Evolutionary conservation across 306 rosid genomes (phyloP).

Genomic region (Begonia fuchsioides): DNA sequence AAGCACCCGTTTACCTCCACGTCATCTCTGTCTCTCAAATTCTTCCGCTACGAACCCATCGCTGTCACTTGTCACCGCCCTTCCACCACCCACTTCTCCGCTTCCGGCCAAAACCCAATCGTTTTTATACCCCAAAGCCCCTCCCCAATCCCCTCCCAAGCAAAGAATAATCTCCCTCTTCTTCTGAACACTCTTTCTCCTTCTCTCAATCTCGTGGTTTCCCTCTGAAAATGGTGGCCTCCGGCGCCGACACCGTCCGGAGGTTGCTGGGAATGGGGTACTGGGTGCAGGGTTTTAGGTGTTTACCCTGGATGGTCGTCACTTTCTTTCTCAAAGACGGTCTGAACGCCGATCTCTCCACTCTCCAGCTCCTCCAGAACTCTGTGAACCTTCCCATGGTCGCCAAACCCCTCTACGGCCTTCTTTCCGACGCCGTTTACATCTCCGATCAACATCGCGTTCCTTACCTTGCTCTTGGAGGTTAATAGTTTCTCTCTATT

Average conservation of each 20-base stretch:
- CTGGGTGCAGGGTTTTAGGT: slow-evolving; percentile 87
- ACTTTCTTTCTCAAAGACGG: slow-evolving; percentile 77
- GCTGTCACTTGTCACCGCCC: too few relatives aligned
- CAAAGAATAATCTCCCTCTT: too few relatives aligned
- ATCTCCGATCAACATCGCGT: slow-evolving; percentile 67
- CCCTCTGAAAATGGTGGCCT: slow-evolving; percentile 11
- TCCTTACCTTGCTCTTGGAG: slow-evolving; percentile 84
- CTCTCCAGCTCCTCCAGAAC: slow-evolving; percentile 70
- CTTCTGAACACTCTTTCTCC: too few relatives aligned
- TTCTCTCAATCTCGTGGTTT: too few relatives aligned
- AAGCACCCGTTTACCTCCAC: too few relatives aligned
- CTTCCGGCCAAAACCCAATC: too few relatives aligned
- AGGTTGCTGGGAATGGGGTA: slow-evolving; percentile 57
- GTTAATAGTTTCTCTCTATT: slow-evolving; percentile 11
- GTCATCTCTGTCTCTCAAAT: too few relatives aligned
- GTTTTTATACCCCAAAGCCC: too few relatives aligned
- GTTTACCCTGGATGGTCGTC: slow-evolving; percentile 81
- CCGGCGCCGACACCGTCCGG: slow-evolving; percentile 20
- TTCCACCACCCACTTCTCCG: too few relatives aligned
- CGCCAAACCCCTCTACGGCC: slow-evolving; percentile 74
- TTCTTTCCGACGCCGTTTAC: slow-evolving; percentile 65
- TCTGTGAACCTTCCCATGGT: slow-evolving; percentile 89
- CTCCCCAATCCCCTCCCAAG: too few relatives aligned
- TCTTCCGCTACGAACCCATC: too few relatives aligned
- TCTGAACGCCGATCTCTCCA: slow-evolving; percentile 58